phyloP scores from a whole-genome alignment of 208 protist genomes.

The Leptomonas pyrrhocoris region DNA sequence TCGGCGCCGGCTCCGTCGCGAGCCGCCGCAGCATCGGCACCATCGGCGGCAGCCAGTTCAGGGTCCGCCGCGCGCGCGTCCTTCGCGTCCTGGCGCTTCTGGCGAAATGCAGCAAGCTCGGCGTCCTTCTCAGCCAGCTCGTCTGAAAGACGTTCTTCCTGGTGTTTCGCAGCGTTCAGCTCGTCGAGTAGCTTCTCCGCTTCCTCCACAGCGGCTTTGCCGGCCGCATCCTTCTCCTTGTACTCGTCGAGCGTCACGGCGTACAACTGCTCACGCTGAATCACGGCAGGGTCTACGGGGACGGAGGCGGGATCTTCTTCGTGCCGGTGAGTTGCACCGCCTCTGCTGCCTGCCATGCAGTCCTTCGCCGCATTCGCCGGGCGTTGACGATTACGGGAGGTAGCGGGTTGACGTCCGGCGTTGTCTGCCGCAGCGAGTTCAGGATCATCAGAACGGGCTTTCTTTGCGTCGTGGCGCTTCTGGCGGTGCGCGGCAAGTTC shows the following conservation, averaged over 20 bases:
- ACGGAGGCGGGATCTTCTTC: not conserved
- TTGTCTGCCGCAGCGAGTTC: not conserved
- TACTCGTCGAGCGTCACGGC: conserved; percentile 2
- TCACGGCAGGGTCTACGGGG: not conserved
- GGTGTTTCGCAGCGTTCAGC: too few species aligned
- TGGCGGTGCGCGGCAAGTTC: conserved; percentile 3
- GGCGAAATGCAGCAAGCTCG: conserved; percentile 15
- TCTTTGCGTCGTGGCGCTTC: not conserved
- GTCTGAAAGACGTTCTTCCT: too few species aligned
- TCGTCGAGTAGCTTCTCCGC: not conserved
- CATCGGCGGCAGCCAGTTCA: too few species aligned
- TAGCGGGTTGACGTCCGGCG: not conserved
- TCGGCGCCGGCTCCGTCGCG: not conserved
- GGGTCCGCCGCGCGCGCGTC: too few species aligned
- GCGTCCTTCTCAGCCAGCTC: conserved; percentile 13
- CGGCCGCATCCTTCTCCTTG: not conserved
- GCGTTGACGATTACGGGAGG: not conserved
- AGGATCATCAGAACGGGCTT: not conserved
- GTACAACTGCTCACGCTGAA: not conserved
- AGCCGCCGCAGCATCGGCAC: not conserved
- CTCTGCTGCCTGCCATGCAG: not conserved
- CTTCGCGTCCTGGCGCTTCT: conserved; percentile 17
- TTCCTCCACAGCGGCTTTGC: too few species aligned
- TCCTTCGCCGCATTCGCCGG: not conserved
- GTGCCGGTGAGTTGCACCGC: not conserved